Percentiles rank a stretch among this genome's conserved stretches.
Evolutionary conservation across 2,329 filamentous ascomycete species (phyloP).

Genomic region (Thielaviopsis populi): DNA sequence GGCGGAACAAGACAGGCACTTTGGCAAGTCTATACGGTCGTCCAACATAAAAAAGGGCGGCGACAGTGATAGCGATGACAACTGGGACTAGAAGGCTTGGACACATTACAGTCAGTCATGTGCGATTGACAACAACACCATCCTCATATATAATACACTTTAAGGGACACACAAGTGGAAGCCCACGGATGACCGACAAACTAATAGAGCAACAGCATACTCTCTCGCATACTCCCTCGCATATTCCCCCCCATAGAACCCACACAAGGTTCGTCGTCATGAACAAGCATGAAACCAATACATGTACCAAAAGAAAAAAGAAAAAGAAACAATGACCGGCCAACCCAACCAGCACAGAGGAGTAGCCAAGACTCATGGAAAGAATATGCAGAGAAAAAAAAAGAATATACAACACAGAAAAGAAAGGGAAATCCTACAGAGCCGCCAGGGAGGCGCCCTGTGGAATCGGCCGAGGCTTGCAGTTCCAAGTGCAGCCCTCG

Average conservation of each 20-base stretch:
- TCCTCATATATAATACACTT: conserved; percentile 12
- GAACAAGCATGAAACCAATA: not conserved
- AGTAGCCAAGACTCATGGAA: not conserved
- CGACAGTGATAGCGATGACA: conserved; percentile 38
- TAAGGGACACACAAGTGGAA: not conserved
- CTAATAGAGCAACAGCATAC: not conserved
- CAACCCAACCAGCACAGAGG: not conserved
- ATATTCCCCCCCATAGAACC: not conserved
- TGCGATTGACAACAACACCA: not conserved
- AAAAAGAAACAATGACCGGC: not conserved
- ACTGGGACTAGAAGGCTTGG: conserved; percentile 40
- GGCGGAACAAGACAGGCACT: conserved; percentile 41
- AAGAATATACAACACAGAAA: not conserved
- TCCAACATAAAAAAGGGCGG: conserved; percentile 33
- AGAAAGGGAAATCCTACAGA: not conserved
- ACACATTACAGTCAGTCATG: conserved; percentile 5
- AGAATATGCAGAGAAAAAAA: not conserved
- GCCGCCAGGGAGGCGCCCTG: conserved; percentile 8
- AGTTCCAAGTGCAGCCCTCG: conserved; percentile 16
- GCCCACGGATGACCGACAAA: not conserved
- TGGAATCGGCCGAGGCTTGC: conserved; percentile 9
- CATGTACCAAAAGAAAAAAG: not conserved
- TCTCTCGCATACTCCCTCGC: no score
- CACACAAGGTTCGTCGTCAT: not conserved
- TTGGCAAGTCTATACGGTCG: conserved; percentile 35